Conservation (phyloP, 306 rosid species). For the Vigna reflexopilosa region DNA sequence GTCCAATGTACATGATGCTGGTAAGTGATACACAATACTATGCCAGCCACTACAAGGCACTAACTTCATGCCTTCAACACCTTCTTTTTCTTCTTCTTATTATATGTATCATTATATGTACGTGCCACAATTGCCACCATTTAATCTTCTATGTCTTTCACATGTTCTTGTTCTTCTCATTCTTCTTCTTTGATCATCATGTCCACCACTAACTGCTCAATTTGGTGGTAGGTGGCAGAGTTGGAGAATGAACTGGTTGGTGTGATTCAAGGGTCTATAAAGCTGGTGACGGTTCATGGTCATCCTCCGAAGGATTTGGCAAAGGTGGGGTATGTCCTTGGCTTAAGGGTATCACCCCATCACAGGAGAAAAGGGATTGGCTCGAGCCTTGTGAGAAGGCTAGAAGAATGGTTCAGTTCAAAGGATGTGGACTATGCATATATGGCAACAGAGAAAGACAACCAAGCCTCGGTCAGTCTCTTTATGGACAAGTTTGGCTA, state of each 20-base stretch:
- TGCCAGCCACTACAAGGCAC: conserved; percentile 17
- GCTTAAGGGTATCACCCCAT: conserved; percentile 71
- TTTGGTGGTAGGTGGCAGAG: conserved; percentile 74
- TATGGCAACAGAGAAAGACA: conserved; percentile 87
- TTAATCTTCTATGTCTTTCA: background rate
- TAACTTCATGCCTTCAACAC: background rate
- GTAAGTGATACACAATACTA: conserved; percentile 48
- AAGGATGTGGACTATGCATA: conserved; percentile 82
- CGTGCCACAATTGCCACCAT: background rate
- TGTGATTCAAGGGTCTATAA: conserved; percentile 86
- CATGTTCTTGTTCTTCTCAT: background rate
- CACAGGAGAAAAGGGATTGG: conserved; percentile 81
- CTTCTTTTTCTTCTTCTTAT: background rate
- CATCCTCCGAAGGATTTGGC: conserved; percentile 64
- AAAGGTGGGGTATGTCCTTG: conserved; percentile 81
- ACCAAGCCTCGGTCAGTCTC: conserved; percentile 74
- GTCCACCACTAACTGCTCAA: conserved; percentile 15
- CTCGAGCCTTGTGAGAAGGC: conserved; percentile 57
- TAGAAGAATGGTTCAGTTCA: conserved; percentile 81
- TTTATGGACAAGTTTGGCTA: conserved; percentile 66
- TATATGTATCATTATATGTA: background rate
- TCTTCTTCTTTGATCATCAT: conserved; percentile 31
- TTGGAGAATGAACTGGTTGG: conserved; percentile 75
- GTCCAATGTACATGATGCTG: conserved; percentile 93
- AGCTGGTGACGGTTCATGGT: conserved; percentile 64